Percentiles rank a stretch among this genome's conserved stretches.
phyloP scores from a whole-genome alignment of 352 stramenopile genomes.

The Pythium angustatum region DNA sequence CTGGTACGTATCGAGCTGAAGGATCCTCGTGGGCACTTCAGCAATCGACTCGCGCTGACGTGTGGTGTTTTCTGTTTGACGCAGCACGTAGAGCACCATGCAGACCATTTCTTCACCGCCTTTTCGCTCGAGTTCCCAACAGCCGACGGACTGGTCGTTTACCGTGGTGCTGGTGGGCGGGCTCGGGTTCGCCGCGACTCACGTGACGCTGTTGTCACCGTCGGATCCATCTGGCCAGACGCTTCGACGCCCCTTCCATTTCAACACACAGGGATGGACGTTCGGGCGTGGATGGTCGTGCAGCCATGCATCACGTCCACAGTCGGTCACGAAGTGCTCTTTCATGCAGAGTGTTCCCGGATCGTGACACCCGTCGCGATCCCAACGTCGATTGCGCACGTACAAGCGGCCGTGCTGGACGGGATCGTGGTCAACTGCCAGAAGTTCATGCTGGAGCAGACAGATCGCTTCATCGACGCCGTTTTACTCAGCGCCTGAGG shows the following conservation, averaged over 20 bases:
- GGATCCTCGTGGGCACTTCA: too few relatives aligned
- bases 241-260: neutral
- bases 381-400: too few relatives aligned
- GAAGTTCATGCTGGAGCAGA: neutral
- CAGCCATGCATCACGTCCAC: neutral
- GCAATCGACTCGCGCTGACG: too few relatives aligned
- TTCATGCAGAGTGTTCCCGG: neutral
- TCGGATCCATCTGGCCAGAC: neutral
- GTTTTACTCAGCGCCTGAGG: neutral
- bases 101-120: neutral
- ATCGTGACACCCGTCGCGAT: neutral
- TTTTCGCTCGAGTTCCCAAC: neutral
- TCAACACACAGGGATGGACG: neutral
- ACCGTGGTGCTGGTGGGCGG: neutral
- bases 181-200: neutral
- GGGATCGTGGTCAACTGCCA: neutral
- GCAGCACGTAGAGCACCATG: neutral
- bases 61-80: neutral
- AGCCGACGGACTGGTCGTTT: neutral
- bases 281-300: neutral
- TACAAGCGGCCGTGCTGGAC: neutral
- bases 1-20: too few relatives aligned
- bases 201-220: neutral
- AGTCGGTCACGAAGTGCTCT: neutral
- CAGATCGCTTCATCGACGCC: neutral